Base-by-base conservation (phyloP, 2,329 filamentous ascomycete genomes). In the Neoarthrinium moseri region DNA sequence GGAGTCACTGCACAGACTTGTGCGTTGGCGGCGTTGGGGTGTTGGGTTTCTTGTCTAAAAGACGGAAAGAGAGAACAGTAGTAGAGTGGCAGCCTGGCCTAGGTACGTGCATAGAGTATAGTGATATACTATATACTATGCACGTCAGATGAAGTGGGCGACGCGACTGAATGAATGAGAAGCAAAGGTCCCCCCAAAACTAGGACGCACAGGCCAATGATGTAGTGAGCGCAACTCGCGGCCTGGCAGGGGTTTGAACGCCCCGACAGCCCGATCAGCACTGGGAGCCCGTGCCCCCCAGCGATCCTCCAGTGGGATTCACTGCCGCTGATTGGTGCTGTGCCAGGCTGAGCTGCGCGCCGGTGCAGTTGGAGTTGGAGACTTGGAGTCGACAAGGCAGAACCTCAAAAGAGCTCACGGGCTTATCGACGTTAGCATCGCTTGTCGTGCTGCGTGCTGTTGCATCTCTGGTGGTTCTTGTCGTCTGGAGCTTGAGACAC, bases 201-300 rank as follows among this genome's bases (percentile, higher is more conserved):
- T n/a, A 7, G 12, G 33, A 38, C 21, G 32, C 42, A 48, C 46
- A 45, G 46, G 46, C 41, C 36, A 45, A 48, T 48, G 46, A 48
- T 48, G 46, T 44, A 43, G 32, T 32, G 42, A n/a, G 33, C 21
- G 18, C n/a, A n/a, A n/a, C n/a, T n/a, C n/a, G n/a, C n/a, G n/a
- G n/a, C n/a, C n/a, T 32, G 39, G 39, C 29, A 3, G 26, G 26
- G 39, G 27, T 20, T 12, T 11, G 7, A 18, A 11, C 10, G 17
- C 7, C 8, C 32, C 7, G 7, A 13, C 11, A 18, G 8, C 8
- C 12, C 12, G 11, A 35, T 32, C 39, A 32, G 17, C 27, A 13
- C 6, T n/a, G 26, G 20, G n/a, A 30, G 15, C 35, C 43, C 35
- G 23, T 39, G 43, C 41, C 8, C 23, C 38, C 24, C 15, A 30